phyloP scores from a whole-genome alignment of 148 eudicot genomes.

The Fagopyrum homotropicum region DNA sequence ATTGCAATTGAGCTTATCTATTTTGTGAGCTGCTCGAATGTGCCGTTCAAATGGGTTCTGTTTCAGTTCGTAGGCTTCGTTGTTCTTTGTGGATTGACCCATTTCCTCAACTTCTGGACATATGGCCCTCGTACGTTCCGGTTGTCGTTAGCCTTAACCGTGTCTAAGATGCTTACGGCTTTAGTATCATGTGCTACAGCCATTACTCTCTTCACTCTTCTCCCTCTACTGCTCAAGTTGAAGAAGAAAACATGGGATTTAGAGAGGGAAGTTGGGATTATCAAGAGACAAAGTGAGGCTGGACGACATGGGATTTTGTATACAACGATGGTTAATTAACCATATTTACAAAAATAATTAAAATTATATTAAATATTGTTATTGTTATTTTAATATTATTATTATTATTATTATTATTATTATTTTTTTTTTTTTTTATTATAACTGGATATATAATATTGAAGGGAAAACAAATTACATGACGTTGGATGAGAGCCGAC shows the following conservation, averaged over 20 bases:
- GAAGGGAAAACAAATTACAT: too few species aligned
- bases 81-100: conserved; percentile 94
- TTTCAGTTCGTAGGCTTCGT: conserved; percentile 78
- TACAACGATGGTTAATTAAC: too few species aligned
- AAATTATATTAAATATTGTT: too few species aligned
- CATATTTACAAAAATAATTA: too few species aligned
- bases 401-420: too few species aligned
- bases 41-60: conserved; percentile 92
- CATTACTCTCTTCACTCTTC: conserved; percentile 65
- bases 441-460: too few species aligned
- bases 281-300: conserved; percentile 61
- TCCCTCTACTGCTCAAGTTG: conserved; percentile 76
- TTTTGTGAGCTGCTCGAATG: conserved; percentile 78
- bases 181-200: conserved; percentile 88
- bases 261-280: conserved; percentile 73
- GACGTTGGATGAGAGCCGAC: too few species aligned
- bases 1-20: conserved; percentile 84
- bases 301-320: conserved; percentile 34
- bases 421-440: too few species aligned
- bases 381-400: too few species aligned
- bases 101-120: conserved; percentile 84
- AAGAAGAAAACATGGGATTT: conserved; percentile 76
- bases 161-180: conserved; percentile 75
- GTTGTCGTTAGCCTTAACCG: conserved; percentile 59
- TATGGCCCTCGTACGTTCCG: conserved; percentile 74